phyloP scores from a whole-genome alignment of 2,329 filamentous ascomycete genomes.

The Aspergillus novofumigatus region DNA sequence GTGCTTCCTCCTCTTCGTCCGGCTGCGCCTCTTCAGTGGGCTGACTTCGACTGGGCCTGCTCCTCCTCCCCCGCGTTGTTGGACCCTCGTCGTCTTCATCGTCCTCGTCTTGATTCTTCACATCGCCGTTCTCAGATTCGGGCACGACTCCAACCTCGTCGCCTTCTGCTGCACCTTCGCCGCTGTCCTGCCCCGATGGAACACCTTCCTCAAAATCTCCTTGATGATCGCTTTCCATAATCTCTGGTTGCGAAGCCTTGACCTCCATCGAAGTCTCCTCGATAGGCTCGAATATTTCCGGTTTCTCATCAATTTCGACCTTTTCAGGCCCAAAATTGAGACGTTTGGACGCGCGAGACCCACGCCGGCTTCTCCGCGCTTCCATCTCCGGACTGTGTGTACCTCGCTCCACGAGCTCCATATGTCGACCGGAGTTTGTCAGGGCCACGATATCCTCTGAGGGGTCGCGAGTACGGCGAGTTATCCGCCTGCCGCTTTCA shows the following conservation, averaged over 20 bases:
- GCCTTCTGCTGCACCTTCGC: constrained; percentile 25
- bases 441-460: constrained; percentile 55
- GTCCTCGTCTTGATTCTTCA: constrained; percentile 42
- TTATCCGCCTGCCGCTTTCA: constrained; percentile 47
- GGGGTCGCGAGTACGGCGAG: constrained; percentile 56
- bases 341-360: constrained; percentile 38
- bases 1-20: constrained; percentile 28
- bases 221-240: constrained; percentile 40
- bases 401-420: constrained; percentile 50
- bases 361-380: constrained; percentile 15
- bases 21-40: constrained; percentile 23
- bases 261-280: constrained; percentile 39
- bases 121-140: constrained; percentile 39
- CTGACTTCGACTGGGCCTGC: constrained; percentile 21
- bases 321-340: constrained; percentile 29
- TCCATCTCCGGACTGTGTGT: constrained; percentile 50
- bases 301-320: constrained; percentile 15
- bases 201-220: constrained; percentile 30
- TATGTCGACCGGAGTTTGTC: constrained; percentile 57
- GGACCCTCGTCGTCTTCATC: constrained; percentile 57
- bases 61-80: constrained; percentile 46
- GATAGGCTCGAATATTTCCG: constrained; percentile 46
- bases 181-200: constrained; percentile 18
- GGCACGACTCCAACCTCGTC: constrained; percentile 36
- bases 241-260: constrained; percentile 39